These are phyloP conservation scores for Ophiostoma sp. DNA, from an alignment of 2,329 filamentous ascomycete genomes.

Conservation along the genomic window DNA sequence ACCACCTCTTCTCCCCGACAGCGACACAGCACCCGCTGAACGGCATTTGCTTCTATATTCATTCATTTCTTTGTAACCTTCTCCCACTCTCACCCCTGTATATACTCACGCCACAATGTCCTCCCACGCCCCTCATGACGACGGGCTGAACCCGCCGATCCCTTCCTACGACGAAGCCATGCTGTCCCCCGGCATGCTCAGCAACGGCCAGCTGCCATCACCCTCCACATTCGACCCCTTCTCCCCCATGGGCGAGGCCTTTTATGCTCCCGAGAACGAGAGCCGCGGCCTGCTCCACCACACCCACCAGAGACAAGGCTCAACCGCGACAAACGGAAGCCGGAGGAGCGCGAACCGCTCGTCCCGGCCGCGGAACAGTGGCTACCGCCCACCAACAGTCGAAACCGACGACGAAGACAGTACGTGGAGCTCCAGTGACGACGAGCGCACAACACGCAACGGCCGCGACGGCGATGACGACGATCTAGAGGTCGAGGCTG, in stretches of 20 bases:
- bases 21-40: neutral
- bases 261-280: constrained; percentile 64
- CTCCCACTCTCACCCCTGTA: too few relatives aligned
- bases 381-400: constrained; percentile 76
- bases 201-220: constrained; percentile 22
- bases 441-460: constrained; percentile 20
- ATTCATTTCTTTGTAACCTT: too few relatives aligned
- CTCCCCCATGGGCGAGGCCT: constrained; percentile 54
- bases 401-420: constrained; percentile 66
- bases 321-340: constrained; percentile 32
- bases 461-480: constrained; percentile 35
- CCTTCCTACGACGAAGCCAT: constrained; percentile 79
- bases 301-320: constrained; percentile 40
- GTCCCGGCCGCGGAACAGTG: constrained; percentile 37
- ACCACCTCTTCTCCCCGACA: neutral
- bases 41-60: neutral
- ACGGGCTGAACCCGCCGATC: constrained; percentile 56
- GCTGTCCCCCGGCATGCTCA: constrained; percentile 48
- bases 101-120: neutral
- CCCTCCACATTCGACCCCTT: constrained; percentile 41
- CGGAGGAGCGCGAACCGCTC: constrained; percentile 32
- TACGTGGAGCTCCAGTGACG: constrained; percentile 45
- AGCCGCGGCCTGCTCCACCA: constrained; percentile 65
- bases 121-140: constrained; percentile 1
- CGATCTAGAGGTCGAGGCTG: constrained; percentile 49